These are phyloP conservation scores for Juglanconis sp. DNA, from an alignment of 2,329 filamentous ascomycete species.

Conservation along the genomic window DNA sequence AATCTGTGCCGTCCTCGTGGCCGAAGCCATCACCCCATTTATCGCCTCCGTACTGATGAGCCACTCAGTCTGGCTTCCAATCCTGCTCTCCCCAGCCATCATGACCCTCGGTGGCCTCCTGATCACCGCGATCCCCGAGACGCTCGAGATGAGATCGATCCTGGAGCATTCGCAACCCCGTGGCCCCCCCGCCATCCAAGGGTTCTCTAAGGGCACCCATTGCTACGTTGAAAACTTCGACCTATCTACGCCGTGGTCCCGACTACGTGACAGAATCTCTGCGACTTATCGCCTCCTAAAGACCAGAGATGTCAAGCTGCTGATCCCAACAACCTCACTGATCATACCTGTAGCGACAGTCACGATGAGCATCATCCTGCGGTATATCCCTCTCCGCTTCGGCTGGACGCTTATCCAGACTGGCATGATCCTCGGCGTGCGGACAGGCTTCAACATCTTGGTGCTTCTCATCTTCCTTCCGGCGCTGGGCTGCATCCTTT, in stretches of 20 bases:
- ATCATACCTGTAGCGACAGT: not conserved
- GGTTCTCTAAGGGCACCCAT: not conserved
- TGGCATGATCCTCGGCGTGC: slow-evolving; percentile 5
- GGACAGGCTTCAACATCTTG: slow-evolving; percentile 5
- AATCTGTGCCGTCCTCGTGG: slow-evolving; percentile 11
- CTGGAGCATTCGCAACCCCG: too few relatives aligned
- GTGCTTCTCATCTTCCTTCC: slow-evolving; percentile 6
- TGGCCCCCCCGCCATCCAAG: not conserved
- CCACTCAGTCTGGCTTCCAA: slow-evolving; percentile 6
- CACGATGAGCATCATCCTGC: slow-evolving; percentile 5
- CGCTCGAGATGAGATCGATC: not conserved
- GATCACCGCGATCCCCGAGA: slow-evolving; percentile 9
- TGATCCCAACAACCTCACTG: slow-evolving; percentile 3
- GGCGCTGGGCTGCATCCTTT: not conserved
- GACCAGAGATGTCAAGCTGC: not conserved
- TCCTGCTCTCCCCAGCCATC: slow-evolving; percentile 11
- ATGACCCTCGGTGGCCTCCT: not conserved
- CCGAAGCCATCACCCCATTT: slow-evolving; percentile 8
- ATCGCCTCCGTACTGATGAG: slow-evolving; percentile 13
- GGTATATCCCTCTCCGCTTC: slow-evolving; percentile 10
- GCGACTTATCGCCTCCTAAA: not conserved
- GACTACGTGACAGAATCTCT: not conserved
- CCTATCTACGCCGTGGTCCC: not conserved
- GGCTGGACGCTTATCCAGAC: slow-evolving; percentile 4
- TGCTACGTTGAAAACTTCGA: not conserved